Conservation (phyloP, 1,139 yeast species). For the Suhomyces yuchorum region DNA sequence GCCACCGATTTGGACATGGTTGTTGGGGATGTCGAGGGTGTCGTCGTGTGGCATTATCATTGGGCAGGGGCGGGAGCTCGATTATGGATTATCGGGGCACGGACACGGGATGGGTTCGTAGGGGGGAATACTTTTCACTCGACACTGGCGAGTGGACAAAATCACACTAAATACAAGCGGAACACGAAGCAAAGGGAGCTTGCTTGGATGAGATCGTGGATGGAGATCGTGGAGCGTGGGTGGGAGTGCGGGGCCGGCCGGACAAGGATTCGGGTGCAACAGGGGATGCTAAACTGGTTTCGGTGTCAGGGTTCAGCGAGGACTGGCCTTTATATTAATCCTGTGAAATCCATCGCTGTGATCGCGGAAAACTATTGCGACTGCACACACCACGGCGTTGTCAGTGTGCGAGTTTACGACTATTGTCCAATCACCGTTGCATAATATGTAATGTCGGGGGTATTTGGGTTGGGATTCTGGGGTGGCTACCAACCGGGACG, state of each 20-base stretch:
- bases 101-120: neutral
- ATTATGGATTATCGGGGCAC: neutral
- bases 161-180: neutral
- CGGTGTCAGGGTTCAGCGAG: neutral
- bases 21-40: conserved; percentile 22
- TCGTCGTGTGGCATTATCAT: conserved; percentile 14
- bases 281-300: neutral
- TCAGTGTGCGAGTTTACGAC: conserved; percentile 5
- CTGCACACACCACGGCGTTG: conserved; percentile 10
- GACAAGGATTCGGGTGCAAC: neutral
- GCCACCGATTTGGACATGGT: conserved; percentile 71
- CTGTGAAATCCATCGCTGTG: conserved; percentile 8
- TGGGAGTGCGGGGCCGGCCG: neutral
- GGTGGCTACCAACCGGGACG: conserved; percentile 1
- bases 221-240: neutral
- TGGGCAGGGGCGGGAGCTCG: neutral
- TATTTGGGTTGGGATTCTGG: neutral
- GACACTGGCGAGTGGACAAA: neutral
- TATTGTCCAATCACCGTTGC: conserved; percentile 12
- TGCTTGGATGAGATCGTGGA: neutral
- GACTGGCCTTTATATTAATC: neutral
- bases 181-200: neutral
- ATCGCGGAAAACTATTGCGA: conserved; percentile 7
- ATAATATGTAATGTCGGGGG: conserved; percentile 6
- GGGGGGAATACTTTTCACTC: neutral